Conservation (phyloP, 129 eudicot genomes). For the Helianthus annuus region HanXRQr2.0-SUNRISE NC_035436.2:185664751-185665250, state of each 20-base stretch:
- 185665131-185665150: too few relatives aligned
- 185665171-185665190: conserved; percentile 20
- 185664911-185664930: conserved; percentile 93
- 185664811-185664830: background rate
- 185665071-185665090: too few relatives aligned
- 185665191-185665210: conserved; percentile 92
- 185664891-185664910: conserved; percentile 91
- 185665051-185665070: background rate
- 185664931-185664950: conserved; percentile 81
- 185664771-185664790: conserved; percentile 2
- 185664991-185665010: conserved; percentile 74
- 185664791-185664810: background rate
- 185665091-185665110: too few relatives aligned
- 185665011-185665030: conserved; percentile 73
- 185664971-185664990: conserved; percentile 89
- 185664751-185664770: conserved; percentile 43
- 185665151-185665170: background rate
- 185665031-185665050: background rate
- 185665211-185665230: conserved; percentile 83
- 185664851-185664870: conserved; percentile 98
- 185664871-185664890: conserved; percentile 99
- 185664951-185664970: conserved; percentile 93
- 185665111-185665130: too few relatives aligned
- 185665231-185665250: conserved; percentile 87
- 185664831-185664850: conserved; percentile 68